These are phyloP conservation scores for Scedosporium apiospermum DNA, from an alignment of 2,329 filamentous ascomycete species.

Conservation along the genomic window DNA sequence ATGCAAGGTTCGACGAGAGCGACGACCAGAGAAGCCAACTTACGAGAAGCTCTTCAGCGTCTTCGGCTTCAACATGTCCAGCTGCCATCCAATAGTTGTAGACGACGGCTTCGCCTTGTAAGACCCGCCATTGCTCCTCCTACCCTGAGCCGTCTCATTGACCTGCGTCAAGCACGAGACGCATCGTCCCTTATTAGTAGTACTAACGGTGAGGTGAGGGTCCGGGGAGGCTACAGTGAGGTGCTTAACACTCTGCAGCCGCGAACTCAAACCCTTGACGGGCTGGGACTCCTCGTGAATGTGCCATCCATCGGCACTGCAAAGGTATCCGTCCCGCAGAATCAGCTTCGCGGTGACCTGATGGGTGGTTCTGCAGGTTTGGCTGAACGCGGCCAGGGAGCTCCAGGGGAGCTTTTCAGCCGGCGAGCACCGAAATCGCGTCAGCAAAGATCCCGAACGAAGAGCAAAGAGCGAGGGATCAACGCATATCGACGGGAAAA, in stretches of 20 bases:
- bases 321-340: neutral
- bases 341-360: neutral
- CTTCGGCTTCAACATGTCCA: neutral
- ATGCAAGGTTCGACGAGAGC: neutral
- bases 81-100: neutral
- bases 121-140: neutral
- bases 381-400: neutral
- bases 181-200: neutral
- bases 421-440: neutral
- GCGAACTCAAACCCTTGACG: neutral
- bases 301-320: neutral
- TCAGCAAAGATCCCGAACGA: neutral
- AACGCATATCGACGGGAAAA: too few relatives aligned
- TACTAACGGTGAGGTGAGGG: neutral
- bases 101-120: neutral
- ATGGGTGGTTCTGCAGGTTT: neutral
- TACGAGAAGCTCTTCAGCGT: slow-evolving; percentile 3
- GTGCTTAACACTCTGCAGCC: neutral
- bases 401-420: neutral
- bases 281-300: neutral
- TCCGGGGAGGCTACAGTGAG: neutral
- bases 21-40: neutral
- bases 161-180: neutral
- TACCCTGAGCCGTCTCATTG: neutral
- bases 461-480: too few relatives aligned